Conservation (phyloP, 129 eudicot genomes). For the Flaveria ramosissima region DNA sequence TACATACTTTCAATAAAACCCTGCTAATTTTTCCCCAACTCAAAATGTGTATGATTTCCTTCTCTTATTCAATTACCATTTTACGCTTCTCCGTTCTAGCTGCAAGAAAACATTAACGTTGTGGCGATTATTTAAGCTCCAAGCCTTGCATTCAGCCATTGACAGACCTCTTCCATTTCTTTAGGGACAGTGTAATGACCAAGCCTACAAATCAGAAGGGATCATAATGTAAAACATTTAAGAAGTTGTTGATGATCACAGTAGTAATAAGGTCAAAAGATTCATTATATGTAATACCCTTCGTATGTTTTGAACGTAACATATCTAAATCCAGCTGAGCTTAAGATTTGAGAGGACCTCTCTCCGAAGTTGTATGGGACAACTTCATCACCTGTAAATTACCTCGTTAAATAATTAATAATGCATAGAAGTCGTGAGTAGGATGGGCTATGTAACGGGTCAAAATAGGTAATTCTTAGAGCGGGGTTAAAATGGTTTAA, state of each 20-base stretch:
- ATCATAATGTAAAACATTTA: background rate
- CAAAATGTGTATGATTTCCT: conserved; percentile 14
- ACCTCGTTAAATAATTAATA: background rate
- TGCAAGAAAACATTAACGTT: conserved; percentile 23
- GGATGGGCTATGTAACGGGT: background rate
- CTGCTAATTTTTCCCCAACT: conserved; percentile 19
- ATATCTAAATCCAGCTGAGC: conserved; percentile 70
- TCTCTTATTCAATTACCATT: conserved; percentile 14
- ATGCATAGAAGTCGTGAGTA: background rate
- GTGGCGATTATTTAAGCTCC: conserved; percentile 36
- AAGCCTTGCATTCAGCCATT: conserved; percentile 70
- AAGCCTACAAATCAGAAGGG: conserved; percentile 51
- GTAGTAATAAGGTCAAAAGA: conserved; percentile 1
- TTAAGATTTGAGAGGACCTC: conserved; percentile 61
- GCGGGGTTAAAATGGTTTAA: background rate
- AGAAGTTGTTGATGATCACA: background rate
- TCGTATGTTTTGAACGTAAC: conserved; percentile 59
- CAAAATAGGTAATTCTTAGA: background rate
- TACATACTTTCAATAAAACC: conserved; percentile 29
- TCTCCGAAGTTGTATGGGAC: conserved; percentile 78
- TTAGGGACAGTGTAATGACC: conserved; percentile 89
- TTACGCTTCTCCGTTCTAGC: conserved; percentile 8
- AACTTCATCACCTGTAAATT: conserved; percentile 79
- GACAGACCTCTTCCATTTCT: conserved; percentile 89
- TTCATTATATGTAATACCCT: conserved; percentile 32